Conservation (phyloP, 2,329 filamentous ascomycete species). For the Venturia aucupariae region DNA sequence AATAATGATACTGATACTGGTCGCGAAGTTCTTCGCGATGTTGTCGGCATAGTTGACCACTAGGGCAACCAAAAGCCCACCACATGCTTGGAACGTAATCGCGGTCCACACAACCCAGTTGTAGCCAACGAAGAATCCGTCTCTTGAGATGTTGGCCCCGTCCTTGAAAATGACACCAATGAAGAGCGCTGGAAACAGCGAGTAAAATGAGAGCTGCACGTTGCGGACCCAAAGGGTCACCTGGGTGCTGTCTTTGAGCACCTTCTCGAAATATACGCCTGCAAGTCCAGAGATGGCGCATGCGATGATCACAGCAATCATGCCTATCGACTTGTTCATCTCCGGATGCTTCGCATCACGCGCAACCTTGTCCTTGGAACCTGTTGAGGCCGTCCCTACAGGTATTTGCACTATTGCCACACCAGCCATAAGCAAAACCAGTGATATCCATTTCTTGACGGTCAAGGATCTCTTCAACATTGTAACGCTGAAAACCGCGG, state of each 20-base stretch:
- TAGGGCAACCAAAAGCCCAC: slow-evolving; percentile 74
- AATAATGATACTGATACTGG: slow-evolving; percentile 81
- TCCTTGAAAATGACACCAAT: slow-evolving; percentile 82
- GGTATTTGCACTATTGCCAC: slow-evolving; percentile 76
- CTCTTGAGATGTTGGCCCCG: slow-evolving; percentile 68
- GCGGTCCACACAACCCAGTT: slow-evolving; percentile 86
- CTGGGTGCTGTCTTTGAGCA: slow-evolving; percentile 74
- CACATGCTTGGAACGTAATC: slow-evolving; percentile 71
- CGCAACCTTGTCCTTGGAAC: slow-evolving; percentile 27
- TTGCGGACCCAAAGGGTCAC: slow-evolving; percentile 90
- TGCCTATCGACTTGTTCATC: slow-evolving; percentile 71
- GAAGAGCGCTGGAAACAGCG: slow-evolving; percentile 78
- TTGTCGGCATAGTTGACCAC: slow-evolving; percentile 80
- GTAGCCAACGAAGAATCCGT: slow-evolving; percentile 92
- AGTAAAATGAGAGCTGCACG: slow-evolving; percentile 90
- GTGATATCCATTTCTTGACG: slow-evolving; percentile 66
- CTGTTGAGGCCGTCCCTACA: slow-evolving; percentile 42
- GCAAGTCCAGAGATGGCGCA: slow-evolving; percentile 76
- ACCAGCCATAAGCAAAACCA: slow-evolving; percentile 70
- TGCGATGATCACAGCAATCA: slow-evolving; percentile 68
- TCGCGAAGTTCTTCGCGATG: slow-evolving; percentile 89
- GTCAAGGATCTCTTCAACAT: slow-evolving; percentile 65
- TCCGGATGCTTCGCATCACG: slow-evolving; percentile 63
- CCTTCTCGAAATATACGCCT: slow-evolving; percentile 82
- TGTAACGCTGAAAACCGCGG: slow-evolving; percentile 74